Evolutionary conservation across 1,139 yeast species (phyloP).

Genomic region (Pichia norvegensis): DNA sequence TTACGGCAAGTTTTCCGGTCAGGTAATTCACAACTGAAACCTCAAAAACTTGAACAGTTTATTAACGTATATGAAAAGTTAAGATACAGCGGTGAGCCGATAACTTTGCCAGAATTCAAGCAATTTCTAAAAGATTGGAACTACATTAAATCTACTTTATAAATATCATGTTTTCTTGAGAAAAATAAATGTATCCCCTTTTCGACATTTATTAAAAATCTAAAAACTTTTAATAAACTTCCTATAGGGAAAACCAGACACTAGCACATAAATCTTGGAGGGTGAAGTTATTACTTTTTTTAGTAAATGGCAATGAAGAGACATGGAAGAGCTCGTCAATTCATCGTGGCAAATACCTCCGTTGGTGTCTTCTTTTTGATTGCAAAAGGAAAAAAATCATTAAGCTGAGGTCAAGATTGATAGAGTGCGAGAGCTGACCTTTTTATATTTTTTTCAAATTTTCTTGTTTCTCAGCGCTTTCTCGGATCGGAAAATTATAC

Average conservation of each 20-base stretch:
- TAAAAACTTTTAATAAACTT: conserved; percentile 46
- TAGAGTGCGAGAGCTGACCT: background rate
- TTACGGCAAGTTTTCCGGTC: conserved; percentile 15
- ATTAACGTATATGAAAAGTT: conserved; percentile 59
- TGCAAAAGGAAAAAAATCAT: conserved; percentile 29
- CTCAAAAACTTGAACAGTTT: conserved; percentile 31
- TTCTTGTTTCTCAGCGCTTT: too few species aligned
- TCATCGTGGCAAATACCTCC: conserved; percentile 69
- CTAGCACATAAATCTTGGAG: conserved; percentile 41
- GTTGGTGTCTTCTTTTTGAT: conserved; percentile 44
- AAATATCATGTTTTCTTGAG: conserved; percentile 4
- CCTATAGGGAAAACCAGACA: conserved; percentile 41
- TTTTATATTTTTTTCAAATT: too few species aligned
- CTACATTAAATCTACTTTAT: conserved; percentile 16
- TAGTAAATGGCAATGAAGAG: conserved; percentile 56
- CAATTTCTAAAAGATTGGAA: conserved; percentile 41
- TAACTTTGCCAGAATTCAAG: conserved; percentile 53
- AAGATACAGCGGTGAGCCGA: conserved; percentile 58
- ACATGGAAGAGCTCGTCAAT: conserved; percentile 54
- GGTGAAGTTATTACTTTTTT: conserved; percentile 23
- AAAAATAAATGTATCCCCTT: conserved; percentile 39
- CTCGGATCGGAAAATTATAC: too few species aligned
- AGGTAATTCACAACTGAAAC: conserved; percentile 15
- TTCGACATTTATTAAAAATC: conserved; percentile 57
- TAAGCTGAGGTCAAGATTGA: background rate